Evolutionary conservation across 2,329 filamentous ascomycete species (phyloP).

Genomic region (Dothistroma septosporum): DNA sequence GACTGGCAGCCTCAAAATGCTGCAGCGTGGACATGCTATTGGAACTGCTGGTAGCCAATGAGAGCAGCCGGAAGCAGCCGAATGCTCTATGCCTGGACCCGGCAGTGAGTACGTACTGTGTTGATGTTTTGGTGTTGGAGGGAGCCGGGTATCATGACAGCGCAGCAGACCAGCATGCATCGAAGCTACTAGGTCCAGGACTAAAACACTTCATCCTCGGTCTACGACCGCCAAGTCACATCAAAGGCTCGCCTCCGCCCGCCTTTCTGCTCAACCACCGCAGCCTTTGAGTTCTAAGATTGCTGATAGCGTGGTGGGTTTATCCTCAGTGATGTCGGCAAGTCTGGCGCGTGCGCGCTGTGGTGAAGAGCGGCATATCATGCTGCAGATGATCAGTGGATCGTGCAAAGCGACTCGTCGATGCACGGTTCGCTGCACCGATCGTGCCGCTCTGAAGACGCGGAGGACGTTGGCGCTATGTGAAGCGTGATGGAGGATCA

Average conservation of each 20-base stretch:
- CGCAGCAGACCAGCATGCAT: slow-evolving; percentile 7
- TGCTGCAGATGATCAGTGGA: background rate
- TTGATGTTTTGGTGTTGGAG: background rate
- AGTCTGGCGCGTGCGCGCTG: background rate
- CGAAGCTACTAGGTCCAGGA: background rate
- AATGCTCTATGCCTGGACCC: background rate
- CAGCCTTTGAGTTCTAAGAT: background rate
- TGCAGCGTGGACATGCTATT: slow-evolving; percentile 11
- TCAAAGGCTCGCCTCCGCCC: background rate
- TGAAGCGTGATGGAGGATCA: background rate
- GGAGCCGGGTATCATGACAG: slow-evolving; percentile 7
- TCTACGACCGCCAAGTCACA: background rate
- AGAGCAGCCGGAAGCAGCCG: slow-evolving; percentile 5
- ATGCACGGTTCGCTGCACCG: background rate
- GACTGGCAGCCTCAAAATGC: slow-evolving; percentile 14
- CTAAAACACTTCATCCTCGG: slow-evolving; percentile 1
- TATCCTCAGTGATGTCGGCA: background rate
- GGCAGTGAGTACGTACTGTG: background rate
- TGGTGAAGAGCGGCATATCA: background rate
- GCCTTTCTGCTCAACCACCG: background rate
- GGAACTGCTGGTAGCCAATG: slow-evolving; percentile 12
- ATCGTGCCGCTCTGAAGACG: background rate
- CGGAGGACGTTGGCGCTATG: background rate
- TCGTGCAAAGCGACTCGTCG: background rate
- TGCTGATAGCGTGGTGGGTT: background rate